These are phyloP conservation scores for Penicillium sp. DNA, from an alignment of 2,329 filamentous ascomycete genomes.

Conservation along the genomic window DNA sequence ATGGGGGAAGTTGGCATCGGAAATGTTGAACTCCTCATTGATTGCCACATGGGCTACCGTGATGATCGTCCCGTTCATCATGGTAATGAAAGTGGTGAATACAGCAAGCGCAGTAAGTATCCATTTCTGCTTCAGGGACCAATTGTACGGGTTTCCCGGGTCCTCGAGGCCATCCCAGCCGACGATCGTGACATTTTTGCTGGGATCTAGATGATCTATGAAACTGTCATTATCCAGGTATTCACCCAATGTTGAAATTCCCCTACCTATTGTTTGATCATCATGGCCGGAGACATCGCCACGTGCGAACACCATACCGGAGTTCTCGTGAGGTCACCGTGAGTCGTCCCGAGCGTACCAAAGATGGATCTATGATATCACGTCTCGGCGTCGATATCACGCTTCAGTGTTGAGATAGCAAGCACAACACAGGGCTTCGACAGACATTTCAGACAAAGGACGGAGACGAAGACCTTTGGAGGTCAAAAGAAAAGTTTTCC, in stretches of 20 bases:
- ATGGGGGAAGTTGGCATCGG: constrained; percentile 32
- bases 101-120: constrained; percentile 28
- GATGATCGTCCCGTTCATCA: constrained; percentile 44
- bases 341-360: neutral
- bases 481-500: neutral
- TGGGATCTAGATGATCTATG: constrained; percentile 20
- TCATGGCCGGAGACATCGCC: constrained; percentile 25
- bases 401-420: too few species aligned
- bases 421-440: too few species aligned
- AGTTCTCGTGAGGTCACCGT: neutral
- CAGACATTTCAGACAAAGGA: neutral
- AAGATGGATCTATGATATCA: too few species aligned
- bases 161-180: constrained; percentile 36
- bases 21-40: constrained; percentile 36
- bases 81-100: constrained; percentile 35
- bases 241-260: neutral
- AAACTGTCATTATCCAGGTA: neutral
- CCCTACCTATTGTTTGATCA: constrained; percentile 20
- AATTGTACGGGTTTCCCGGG: constrained; percentile 43
- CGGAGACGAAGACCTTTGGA: neutral
- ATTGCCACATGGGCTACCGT: constrained; percentile 39
- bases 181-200: constrained; percentile 19
- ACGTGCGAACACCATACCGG: constrained; percentile 23
- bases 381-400: too few species aligned
- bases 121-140: constrained; percentile 41